A percentile compares a stretch with the other conserved stretches of the same genome.
Evolutionary conservation across 345 rosid genomes (phyloP).

Genomic region (Noccaea bulbosa): DNA sequence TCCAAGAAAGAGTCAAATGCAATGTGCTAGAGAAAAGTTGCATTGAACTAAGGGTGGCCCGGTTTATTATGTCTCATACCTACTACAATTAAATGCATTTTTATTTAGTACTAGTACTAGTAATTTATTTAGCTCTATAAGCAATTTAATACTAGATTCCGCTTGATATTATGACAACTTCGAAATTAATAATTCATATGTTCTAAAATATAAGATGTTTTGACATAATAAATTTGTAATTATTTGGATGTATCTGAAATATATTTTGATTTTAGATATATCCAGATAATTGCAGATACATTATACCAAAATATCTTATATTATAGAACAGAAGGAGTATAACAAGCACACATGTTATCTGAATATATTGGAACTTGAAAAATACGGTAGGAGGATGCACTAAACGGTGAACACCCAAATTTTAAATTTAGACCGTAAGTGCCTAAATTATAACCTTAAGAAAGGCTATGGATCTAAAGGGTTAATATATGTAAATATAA

Average conservation of each 20-base stretch:
- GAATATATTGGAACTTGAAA: constrained; percentile 43
- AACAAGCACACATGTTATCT: constrained; percentile 32
- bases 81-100: constrained; percentile 41
- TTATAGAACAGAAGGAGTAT: no score
- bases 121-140: neutral
- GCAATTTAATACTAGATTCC: constrained; percentile 24
- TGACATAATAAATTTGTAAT: no score
- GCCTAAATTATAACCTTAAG: neutral
- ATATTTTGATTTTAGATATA: no score
- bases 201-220: no score
- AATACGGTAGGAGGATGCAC: constrained; percentile 35
- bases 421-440: constrained; percentile 2
- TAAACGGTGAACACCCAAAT: constrained; percentile 13
- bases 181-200: no score
- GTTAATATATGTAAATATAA: neutral
- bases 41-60: constrained; percentile 47
- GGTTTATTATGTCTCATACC: constrained; percentile 43
- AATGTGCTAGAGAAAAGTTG: constrained; percentile 45
- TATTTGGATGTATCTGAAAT: no score
- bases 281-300: no score
- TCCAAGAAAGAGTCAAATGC: constrained; percentile 49
- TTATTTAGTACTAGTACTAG: neutral
- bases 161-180: constrained; percentile 38
- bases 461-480: neutral
- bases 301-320: no score